phyloP scores from a whole-genome alignment of 768 basidiomycete genomes.

The Phlegmacium glaucopus region DNA sequence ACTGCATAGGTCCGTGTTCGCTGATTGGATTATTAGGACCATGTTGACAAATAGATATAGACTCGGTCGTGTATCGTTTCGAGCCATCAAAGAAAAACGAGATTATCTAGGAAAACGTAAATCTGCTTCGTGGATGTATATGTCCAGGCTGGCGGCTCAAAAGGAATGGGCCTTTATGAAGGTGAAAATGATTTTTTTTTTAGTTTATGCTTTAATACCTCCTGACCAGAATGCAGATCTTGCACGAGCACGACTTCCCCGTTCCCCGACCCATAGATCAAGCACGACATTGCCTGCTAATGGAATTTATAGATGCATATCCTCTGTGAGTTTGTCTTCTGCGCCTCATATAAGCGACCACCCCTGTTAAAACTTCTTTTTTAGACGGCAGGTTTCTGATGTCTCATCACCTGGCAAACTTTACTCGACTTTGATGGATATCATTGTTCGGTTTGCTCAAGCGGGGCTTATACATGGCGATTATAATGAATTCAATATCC shows the following conservation, averaged over 20 bases:
- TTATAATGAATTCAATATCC: slow-evolving; percentile 99
- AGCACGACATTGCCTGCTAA: slow-evolving; percentile 90
- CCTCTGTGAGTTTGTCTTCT: slow-evolving; percentile 64
- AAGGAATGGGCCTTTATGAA: slow-evolving; percentile 99
- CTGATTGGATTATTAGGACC: neutral
- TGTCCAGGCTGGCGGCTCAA: slow-evolving; percentile 93
- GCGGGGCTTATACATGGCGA: slow-evolving; percentile 98
- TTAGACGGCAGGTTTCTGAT: slow-evolving; percentile 82
- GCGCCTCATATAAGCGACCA: slow-evolving; percentile 3
- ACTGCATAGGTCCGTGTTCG: slow-evolving; percentile 73
- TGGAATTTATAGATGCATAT: slow-evolving; percentile 95
- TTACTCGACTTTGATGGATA: slow-evolving; percentile 90
- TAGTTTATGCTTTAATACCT: neutral
- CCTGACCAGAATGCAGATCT: slow-evolving; percentile 48
- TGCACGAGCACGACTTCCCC: slow-evolving; percentile 89
- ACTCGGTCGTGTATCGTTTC: slow-evolving; percentile 95
- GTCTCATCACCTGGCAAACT: slow-evolving; percentile 84
- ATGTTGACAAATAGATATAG: slow-evolving; percentile 36
- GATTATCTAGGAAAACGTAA: slow-evolving; percentile 96
- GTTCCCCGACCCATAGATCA: slow-evolving; percentile 94
- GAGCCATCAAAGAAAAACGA: slow-evolving; percentile 93
- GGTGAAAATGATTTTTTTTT: slow-evolving; percentile 37
- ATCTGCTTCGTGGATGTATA: slow-evolving; percentile 99
- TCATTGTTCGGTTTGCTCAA: slow-evolving; percentile 91
- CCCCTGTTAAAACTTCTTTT: slow-evolving; percentile 6